Evolutionary conservation across 257 asterid species (phyloP).

Genomic region (Datura wrightii): DNA sequence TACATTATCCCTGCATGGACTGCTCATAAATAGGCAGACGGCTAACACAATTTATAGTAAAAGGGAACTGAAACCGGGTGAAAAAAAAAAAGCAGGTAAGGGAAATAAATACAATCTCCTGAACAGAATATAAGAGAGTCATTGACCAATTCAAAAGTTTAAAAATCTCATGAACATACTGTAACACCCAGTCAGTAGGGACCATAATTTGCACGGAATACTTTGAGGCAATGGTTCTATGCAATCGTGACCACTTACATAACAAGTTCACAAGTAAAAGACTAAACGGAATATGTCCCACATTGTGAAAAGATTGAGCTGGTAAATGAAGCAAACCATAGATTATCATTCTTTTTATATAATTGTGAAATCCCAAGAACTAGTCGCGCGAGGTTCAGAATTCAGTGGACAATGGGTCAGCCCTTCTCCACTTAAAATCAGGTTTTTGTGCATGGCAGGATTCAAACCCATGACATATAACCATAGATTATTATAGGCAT

Average conservation of each 20-base stretch:
- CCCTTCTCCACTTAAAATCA: background rate
- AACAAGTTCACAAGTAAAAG: background rate
- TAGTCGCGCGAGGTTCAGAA: background rate
- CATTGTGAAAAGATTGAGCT: constrained; percentile 10
- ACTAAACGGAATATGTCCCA: background rate
- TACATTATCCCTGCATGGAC: background rate
- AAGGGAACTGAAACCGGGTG: background rate
- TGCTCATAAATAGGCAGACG: background rate
- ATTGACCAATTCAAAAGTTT: constrained; percentile 1
- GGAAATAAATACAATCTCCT: background rate
- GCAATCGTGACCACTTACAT: background rate
- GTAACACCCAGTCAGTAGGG: background rate
- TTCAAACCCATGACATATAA: background rate
- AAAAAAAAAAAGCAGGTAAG: background rate
- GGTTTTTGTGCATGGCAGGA: background rate
- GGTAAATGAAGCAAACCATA: background rate
- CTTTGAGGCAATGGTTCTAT: background rate
- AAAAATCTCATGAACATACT: background rate
- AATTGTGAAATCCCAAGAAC: background rate
- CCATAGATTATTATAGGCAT: background rate
- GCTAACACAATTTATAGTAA: background rate
- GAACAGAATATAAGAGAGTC: background rate
- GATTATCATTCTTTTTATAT: background rate
- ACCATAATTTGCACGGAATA: background rate
- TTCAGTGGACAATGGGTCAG: background rate